Evolutionary conservation across 1,284 basidiomycete species (phyloP).

Genomic region (Heterobasidion annosum): DNA sequence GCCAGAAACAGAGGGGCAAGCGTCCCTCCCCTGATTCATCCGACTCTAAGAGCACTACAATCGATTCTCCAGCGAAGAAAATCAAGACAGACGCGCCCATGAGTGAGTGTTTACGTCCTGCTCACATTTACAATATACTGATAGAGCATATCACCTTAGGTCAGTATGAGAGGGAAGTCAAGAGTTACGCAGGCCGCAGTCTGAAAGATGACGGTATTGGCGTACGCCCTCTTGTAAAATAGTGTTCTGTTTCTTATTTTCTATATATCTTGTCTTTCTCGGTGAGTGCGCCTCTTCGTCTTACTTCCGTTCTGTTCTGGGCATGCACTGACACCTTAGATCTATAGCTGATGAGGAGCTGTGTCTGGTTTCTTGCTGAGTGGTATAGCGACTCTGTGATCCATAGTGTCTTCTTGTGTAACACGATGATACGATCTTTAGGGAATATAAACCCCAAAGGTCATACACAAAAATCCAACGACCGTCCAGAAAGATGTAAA

Average conservation of each 20-base stretch:
- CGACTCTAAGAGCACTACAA: slow-evolving; percentile 16
- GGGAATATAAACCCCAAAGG: not conserved
- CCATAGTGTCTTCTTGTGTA: not conserved
- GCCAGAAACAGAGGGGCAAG: slow-evolving; percentile 54
- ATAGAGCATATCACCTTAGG: slow-evolving; percentile 10
- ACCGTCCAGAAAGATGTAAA: not conserved
- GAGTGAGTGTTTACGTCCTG: slow-evolving; percentile 18
- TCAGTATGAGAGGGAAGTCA: slow-evolving; percentile 28
- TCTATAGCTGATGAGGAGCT: not conserved
- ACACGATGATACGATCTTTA: not conserved
- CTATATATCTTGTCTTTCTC: not conserved
- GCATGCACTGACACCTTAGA: not conserved
- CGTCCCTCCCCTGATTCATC: slow-evolving; percentile 35
- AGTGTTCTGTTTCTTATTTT: slow-evolving; percentile 1
- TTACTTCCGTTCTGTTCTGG: not conserved
- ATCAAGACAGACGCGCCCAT: slow-evolving; percentile 21
- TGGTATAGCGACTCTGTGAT: not conserved
- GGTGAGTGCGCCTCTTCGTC: not conserved
- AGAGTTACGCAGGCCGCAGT: slow-evolving; percentile 23
- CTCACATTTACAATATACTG: not conserved
- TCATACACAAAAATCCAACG: not conserved
- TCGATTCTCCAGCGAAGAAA: slow-evolving; percentile 31
- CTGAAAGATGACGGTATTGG: slow-evolving; percentile 31
- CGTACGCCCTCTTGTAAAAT: slow-evolving; percentile 30
- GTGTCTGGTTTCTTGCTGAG: not conserved